These are phyloP conservation scores for Termitomyces sp. DNA, from an alignment of 768 basidiomycete species.

Conservation along the genomic window DNA sequence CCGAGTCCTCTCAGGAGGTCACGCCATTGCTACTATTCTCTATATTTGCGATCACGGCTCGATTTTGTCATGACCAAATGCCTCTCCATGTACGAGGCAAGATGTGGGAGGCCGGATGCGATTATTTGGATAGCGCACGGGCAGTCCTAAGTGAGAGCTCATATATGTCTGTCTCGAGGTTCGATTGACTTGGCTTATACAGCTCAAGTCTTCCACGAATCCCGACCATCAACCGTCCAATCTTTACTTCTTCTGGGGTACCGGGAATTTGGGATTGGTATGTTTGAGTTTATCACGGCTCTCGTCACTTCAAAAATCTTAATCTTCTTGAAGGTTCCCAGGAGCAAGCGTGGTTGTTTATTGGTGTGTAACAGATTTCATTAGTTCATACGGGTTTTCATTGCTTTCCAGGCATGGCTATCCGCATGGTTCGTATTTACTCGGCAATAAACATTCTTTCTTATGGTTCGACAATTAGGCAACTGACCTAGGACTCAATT, in stretches of 20 bases:
- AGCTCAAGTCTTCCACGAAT: slow-evolving; percentile 64
- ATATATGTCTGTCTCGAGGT: slow-evolving; percentile 1
- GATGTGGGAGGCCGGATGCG: slow-evolving; percentile 66
- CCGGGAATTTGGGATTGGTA: slow-evolving; percentile 78
- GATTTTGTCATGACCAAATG: slow-evolving; percentile 52
- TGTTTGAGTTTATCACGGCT: not conserved
- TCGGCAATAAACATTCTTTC: not conserved
- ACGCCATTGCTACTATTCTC: slow-evolving; percentile 69
- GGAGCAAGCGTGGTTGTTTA: slow-evolving; percentile 84
- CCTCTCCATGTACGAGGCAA: slow-evolving; percentile 42
- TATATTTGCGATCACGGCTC: slow-evolving; percentile 78
- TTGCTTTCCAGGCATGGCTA: slow-evolving; percentile 50
- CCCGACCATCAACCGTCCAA: slow-evolving; percentile 73
- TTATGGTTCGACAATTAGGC: slow-evolving; percentile 32
- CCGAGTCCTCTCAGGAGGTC: slow-evolving; percentile 55
- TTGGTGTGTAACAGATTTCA: slow-evolving; percentile 38
- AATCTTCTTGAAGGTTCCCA: slow-evolving; percentile 41
- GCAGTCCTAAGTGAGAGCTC: slow-evolving; percentile 50
- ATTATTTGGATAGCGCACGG: slow-evolving; percentile 59
- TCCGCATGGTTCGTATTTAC: slow-evolving; percentile 53
- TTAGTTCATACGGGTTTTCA: not conserved
- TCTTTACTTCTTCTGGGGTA: slow-evolving; percentile 74
- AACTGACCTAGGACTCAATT: slow-evolving; percentile 76
- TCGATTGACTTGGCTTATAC: not conserved
- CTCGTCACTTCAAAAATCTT: not conserved